These are phyloP conservation scores for Aspergillus pseudotamarii DNA, from an alignment of 2,329 filamentous ascomycete species.

Conservation along the genomic window DNA sequence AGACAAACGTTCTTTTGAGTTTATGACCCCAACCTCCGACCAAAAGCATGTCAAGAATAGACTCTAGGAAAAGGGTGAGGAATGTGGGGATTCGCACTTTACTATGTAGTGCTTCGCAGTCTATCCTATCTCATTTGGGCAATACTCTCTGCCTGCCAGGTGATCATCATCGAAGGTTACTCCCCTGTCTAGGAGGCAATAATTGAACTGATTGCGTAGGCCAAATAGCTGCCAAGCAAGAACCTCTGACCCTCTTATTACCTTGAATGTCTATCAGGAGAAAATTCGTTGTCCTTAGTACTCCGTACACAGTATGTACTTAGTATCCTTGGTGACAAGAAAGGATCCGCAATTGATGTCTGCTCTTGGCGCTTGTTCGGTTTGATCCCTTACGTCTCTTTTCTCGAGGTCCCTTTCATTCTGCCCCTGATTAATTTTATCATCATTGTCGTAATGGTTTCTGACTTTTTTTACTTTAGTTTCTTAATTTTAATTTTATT, in stretches of 20 bases:
- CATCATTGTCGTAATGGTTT: not conserved
- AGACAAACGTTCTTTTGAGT: not conserved
- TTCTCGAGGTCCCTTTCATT: not conserved
- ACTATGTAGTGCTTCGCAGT: not conserved
- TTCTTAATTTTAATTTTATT: not conserved
- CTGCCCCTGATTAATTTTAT: not conserved
- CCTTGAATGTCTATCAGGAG: not conserved
- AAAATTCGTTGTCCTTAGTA: not conserved
- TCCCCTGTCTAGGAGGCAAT: conserved; percentile 17
- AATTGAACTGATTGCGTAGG: conserved; percentile 12
- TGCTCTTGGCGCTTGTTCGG: not conserved
- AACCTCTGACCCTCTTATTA: not conserved
- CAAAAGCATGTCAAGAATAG: not conserved
- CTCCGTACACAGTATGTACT: too few species aligned
- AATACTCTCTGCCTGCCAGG: not conserved
- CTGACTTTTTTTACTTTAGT: not conserved
- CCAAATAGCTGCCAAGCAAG: conserved; percentile 21
- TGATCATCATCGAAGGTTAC: not conserved
- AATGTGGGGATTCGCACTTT: not conserved
- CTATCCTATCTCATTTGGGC: not conserved
- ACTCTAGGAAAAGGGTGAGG: not conserved
- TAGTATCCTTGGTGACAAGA: not conserved
- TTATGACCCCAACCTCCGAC: not conserved
- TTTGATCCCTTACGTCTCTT: not conserved
- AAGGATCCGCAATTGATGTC: not conserved